Evolutionary conservation across 192 early-diverging fungal genomes (phyloP).

Genomic region (Spizellomyces sp.): DNA sequence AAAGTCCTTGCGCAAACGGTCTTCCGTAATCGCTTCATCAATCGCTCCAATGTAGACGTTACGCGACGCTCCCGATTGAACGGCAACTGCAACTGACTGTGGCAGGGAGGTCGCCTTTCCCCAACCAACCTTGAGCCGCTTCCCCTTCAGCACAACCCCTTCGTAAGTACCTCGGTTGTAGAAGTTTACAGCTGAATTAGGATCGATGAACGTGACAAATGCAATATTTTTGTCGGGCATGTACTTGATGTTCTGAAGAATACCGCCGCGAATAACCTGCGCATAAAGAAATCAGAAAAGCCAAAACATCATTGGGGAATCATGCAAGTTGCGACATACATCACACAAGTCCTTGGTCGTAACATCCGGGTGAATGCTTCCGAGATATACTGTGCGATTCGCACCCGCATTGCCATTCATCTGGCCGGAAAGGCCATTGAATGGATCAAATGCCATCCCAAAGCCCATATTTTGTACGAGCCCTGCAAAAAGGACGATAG

Average conservation of each 20-base stretch:
- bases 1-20: constrained; percentile 76
- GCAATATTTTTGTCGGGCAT: constrained; percentile 76
- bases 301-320: background rate
- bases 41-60: constrained; percentile 81
- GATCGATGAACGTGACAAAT: constrained; percentile 85
- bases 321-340: constrained; percentile 28
- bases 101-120: constrained; percentile 67
- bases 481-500: background rate
- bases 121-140: constrained; percentile 80
- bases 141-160: constrained; percentile 70
- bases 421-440: constrained; percentile 6
- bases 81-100: constrained; percentile 51
- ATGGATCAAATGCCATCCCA: constrained; percentile 23
- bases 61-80: constrained; percentile 70
- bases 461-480: constrained; percentile 15
- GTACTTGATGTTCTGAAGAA: constrained; percentile 77
- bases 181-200: constrained; percentile 64
- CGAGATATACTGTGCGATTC: constrained; percentile 87
- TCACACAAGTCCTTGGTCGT: constrained; percentile 84
- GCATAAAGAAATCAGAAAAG: background rate
- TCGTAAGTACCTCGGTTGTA: constrained; percentile 58
- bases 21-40: constrained; percentile 64
- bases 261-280: constrained; percentile 77
- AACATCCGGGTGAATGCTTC: constrained; percentile 75
- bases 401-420: constrained; percentile 13